Evolutionary conservation across 441 rosid genomes (phyloP).

Genomic region (Theobroma grandiflorum): DNA sequence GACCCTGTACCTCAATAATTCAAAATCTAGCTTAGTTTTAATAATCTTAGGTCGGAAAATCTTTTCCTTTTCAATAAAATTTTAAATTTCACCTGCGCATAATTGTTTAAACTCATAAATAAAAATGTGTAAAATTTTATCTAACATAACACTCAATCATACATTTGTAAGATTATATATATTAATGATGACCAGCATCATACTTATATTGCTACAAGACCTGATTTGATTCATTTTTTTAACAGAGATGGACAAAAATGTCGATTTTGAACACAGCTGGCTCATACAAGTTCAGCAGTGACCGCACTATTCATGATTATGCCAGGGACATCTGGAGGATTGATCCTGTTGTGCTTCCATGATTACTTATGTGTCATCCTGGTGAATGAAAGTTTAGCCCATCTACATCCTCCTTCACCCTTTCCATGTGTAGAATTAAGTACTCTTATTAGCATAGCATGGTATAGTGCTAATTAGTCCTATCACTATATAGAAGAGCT

Average conservation of each 20-base stretch:
- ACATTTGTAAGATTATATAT: too few species aligned
- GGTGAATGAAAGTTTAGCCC: conserved; percentile 14
- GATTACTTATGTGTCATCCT: conserved; percentile 1
- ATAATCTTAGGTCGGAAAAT: background rate
- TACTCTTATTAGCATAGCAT: background rate
- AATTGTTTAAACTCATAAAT: too few species aligned
- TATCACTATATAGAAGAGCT: too few species aligned
- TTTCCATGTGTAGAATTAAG: background rate
- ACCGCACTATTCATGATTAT: conserved; percentile 87
- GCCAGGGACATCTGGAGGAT: conserved; percentile 88
- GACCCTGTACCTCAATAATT: background rate
- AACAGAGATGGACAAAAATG: conserved; percentile 67
- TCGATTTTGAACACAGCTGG: conserved; percentile 68
- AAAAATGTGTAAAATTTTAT: too few species aligned
- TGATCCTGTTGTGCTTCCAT: conserved; percentile 63
- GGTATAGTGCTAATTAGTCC: background rate
- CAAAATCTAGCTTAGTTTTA: background rate
- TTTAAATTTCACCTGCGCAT: too few species aligned
- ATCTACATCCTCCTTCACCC: background rate
- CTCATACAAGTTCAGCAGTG: conserved; percentile 70
- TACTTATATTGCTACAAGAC: background rate
- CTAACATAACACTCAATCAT: too few species aligned
- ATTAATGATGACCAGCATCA: background rate
- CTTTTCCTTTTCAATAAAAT: too few species aligned
- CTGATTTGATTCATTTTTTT: background rate